Conservation (phyloP, 345 rosid genomes). For the Pistacia integerrima region DNA sequence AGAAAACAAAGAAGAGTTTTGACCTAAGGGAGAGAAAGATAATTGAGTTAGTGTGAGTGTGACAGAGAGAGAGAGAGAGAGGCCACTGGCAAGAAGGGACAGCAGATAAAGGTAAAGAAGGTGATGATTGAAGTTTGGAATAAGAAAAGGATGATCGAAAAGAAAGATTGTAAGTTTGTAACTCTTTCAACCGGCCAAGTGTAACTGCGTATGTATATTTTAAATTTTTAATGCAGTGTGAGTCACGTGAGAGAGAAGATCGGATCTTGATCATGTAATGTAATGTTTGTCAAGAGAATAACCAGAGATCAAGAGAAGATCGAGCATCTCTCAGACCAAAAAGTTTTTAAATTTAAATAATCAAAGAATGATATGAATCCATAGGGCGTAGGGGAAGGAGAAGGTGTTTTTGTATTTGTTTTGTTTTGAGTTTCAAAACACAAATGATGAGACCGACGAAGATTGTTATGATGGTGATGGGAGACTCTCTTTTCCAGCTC, state of each 20-base stretch:
- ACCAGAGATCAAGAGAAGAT: too few relatives aligned
- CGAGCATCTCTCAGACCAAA: background rate
- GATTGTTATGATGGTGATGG: slow-evolving; percentile 38
- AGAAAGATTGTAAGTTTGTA: background rate
- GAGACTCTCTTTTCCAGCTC: slow-evolving; percentile 41
- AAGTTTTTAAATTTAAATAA: background rate
- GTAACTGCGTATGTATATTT: slow-evolving; percentile 7
- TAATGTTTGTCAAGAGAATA: background rate
- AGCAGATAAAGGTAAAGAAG: slow-evolving; percentile 24
- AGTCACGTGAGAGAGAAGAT: slow-evolving; percentile 25
- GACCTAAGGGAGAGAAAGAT: too few relatives aligned
- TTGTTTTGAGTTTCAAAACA: slow-evolving; percentile 37
- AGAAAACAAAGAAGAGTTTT: too few relatives aligned
- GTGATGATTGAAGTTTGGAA: slow-evolving; percentile 31
- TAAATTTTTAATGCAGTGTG: slow-evolving; percentile 4
- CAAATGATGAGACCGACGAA: slow-evolving; percentile 52
- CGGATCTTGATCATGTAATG: background rate
- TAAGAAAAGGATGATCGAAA: slow-evolving; percentile 15
- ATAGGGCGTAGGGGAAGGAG: too few relatives aligned
- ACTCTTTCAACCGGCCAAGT: too few relatives aligned
- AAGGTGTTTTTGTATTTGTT: background rate
- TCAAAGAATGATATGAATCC: background rate
- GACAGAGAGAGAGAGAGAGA: background rate
- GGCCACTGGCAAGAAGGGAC: slow-evolving; percentile 5
- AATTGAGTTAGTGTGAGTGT: too few relatives aligned